Base-by-base conservation (phyloP, 192 early-diverging fungal species). In the Gamsiella multidivaricata region DNA sequence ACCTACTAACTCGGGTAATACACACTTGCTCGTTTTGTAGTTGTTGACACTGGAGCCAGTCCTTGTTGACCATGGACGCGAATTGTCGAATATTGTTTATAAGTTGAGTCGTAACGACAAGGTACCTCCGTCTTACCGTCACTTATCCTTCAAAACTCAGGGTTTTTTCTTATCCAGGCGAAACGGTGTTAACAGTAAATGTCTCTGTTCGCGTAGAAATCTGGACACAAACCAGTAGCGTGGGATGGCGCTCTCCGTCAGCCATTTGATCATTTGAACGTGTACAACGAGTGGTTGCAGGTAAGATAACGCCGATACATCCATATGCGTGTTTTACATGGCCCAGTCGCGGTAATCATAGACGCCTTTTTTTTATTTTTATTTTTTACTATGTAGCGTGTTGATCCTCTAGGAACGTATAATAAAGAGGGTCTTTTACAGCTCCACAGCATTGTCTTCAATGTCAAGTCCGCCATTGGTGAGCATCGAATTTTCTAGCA, bases 271-370 rank as follows among this genome's bases (percentile, higher is more conserved):
- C 73, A 78, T 49, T 49, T 78, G 36, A 57, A 52, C 5, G 45
- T 78, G 43, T 78, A 78, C 47, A 68, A 55, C 28, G 73, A 78
- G 45, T 78, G 73, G 73, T 59, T 78, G 0, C 73, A 78, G 73
- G 73, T 78, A 72, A 12, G 20, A 7, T 39, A 34, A 33, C 11
- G 1, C 36, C 10, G 10, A 31, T 17, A 29, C 0, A 17, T 29
- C 52, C 31, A 12, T 29, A 54, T 11, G n/a, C 8, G 46, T 49
- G 15, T 49, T 2, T 2, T 20, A 22, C n/a, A n/a, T n/a, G n/a
- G n/a, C n/a, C 39, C 39, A 41, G 7, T 41, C 39, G 39, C 14
- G 39, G 7, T 41, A 14, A 41, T n/a, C n/a, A n/a, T n/a, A n/a
- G n/a, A n/a, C n/a, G n/a, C n/a, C 9, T 46, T 46, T n/a, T 46